Percentiles rank a stretch among this genome's conserved stretches.
Conservation (phyloP, 192 early-diverging fungal genomes). For the Lobosporangium transversale region DNA sequence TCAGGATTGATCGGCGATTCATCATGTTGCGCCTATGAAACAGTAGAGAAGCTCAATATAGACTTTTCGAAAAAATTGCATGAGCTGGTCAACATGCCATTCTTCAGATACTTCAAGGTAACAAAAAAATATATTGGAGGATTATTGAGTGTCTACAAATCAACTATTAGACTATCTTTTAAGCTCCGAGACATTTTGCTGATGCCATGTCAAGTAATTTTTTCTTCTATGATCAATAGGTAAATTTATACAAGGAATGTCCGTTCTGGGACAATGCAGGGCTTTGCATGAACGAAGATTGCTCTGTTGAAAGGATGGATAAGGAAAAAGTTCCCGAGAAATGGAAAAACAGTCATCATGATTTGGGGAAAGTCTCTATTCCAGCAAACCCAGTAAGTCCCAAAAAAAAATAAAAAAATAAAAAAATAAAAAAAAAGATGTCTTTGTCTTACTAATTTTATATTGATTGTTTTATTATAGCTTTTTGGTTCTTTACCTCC, state of each 20-base stretch:
- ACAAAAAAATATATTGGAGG: no score
- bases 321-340: slow-evolving; percentile 54
- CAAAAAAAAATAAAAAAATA: no score
- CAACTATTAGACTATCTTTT: not conserved
- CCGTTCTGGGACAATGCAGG: slow-evolving; percentile 76
- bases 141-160: no score
- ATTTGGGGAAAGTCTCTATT: slow-evolving; percentile 32
- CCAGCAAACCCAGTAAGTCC: slow-evolving; percentile 15
- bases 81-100: slow-evolving; percentile 83
- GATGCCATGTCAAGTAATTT: no score
- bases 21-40: slow-evolving; percentile 76
- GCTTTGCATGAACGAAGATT: slow-evolving; percentile 72
- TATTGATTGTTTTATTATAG: slow-evolving; percentile 15
- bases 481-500: slow-evolving; percentile 51
- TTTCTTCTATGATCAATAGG: slow-evolving; percentile 39
- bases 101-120: slow-evolving; percentile 94
- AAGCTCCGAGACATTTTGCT: no score
- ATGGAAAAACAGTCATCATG: slow-evolving; percentile 12
- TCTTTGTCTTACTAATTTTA: no score
- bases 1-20: slow-evolving; percentile 68
- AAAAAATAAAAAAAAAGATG: no score
- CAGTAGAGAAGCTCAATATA: slow-evolving; percentile 80
- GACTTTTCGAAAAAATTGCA: slow-evolving; percentile 73
- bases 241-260: slow-evolving; percentile 78
- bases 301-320: slow-evolving; percentile 74